These are phyloP conservation scores for Sporobolomyces phaffii DNA, from an alignment of 768 basidiomycete genomes.

Conservation along the genomic window DNA sequence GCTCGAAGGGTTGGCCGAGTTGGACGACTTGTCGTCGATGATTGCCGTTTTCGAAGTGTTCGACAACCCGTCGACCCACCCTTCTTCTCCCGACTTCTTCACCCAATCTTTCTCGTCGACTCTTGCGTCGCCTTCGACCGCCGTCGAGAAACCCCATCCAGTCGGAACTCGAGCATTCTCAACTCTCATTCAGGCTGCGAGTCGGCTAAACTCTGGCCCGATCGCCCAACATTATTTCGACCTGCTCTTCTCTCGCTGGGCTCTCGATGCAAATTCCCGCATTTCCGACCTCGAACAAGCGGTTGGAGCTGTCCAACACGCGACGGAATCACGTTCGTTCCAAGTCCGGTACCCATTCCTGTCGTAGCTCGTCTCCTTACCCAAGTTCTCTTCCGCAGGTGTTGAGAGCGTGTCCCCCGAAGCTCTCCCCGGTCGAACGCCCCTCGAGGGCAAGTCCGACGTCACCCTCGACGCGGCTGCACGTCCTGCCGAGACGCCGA, in stretches of 20 bases:
- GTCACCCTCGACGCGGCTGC: too few relatives aligned
- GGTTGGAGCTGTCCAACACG: not conserved
- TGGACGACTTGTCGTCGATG: constrained; percentile 26
- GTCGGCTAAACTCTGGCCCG: constrained; percentile 1
- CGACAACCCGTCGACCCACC: not conserved
- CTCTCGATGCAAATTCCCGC: not conserved
- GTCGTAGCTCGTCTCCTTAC: not conserved
- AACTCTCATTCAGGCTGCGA: constrained; percentile 22
- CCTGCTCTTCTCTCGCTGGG: constrained; percentile 23
- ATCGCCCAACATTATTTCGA: constrained; percentile 34
- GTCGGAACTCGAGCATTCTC: constrained; percentile 31
- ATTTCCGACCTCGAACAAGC: constrained; percentile 4
- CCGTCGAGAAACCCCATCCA: constrained; percentile 9
- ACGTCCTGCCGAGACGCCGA: too few relatives aligned
- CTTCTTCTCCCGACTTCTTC: constrained; percentile 14
- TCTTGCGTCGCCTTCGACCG: constrained; percentile 1
- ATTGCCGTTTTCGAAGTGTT: constrained; percentile 31
- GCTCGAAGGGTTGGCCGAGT: constrained; percentile 24
- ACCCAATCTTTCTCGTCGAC: constrained; percentile 14
- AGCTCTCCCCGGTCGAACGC: too few relatives aligned
- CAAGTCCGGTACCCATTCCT: not conserved
- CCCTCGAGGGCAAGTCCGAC: too few relatives aligned
- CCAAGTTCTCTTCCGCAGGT: too few relatives aligned
- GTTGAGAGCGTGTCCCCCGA: too few relatives aligned
- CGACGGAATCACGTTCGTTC: too few relatives aligned